A percentile compares a stretch with the other conserved stretches of the same genome.
Conservation (phyloP, 805 yeast genomes). For the Teunomyces pallodes region DNA sequence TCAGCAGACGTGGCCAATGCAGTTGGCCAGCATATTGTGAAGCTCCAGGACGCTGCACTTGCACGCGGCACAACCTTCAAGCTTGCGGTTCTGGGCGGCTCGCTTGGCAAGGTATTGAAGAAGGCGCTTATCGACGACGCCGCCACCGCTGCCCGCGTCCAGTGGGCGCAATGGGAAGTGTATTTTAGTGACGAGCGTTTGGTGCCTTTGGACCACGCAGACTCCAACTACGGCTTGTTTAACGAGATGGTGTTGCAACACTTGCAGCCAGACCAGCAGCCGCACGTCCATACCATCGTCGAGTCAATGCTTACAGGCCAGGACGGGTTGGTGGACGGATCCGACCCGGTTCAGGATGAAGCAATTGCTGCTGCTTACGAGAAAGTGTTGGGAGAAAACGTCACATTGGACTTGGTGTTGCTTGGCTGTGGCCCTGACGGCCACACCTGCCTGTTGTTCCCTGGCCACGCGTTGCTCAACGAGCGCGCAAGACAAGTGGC, state of each 20-base stretch:
- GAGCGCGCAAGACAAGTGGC: constrained; percentile 57
- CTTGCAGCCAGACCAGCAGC: constrained; percentile 45
- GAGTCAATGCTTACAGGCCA: constrained; percentile 55
- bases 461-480: constrained; percentile 67
- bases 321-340: constrained; percentile 42
- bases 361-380: constrained; percentile 65
- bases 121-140: constrained; percentile 63
- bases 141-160: constrained; percentile 40
- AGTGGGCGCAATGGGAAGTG: constrained; percentile 77
- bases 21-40: constrained; percentile 61
- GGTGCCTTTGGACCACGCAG: constrained; percentile 77
- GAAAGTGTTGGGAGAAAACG: constrained; percentile 47
- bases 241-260: constrained; percentile 57
- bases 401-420: constrained; percentile 60
- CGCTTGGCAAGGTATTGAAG: constrained; percentile 71
- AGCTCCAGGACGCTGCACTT: constrained; percentile 61
- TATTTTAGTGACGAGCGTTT: constrained; percentile 90
- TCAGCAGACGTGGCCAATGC: constrained; percentile 61
- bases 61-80: constrained; percentile 48
- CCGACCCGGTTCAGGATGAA: constrained; percentile 44
- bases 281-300: constrained; percentile 65
- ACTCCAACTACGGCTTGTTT: constrained; percentile 84
- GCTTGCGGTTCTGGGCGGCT: constrained; percentile 89
- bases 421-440: constrained; percentile 97
- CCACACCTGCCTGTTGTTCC: constrained; percentile 91